Percentiles rank a stretch among this genome's conserved stretches.
phyloP scores from a whole-genome alignment of 176 grass and related monocot genomes.

The Elaeis guineensis region DNA sequence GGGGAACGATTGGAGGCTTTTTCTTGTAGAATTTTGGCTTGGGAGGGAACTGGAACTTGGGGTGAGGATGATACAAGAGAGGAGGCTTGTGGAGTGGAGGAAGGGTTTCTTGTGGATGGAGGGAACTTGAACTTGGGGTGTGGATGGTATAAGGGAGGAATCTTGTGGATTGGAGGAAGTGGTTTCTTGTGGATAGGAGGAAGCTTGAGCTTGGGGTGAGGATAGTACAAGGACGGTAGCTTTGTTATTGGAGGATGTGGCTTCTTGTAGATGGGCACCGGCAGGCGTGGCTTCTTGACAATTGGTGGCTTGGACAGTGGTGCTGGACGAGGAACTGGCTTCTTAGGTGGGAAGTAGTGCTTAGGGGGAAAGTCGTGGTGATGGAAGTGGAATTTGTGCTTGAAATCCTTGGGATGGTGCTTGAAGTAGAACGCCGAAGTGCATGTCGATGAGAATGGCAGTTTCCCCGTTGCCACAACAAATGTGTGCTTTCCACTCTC shows the following conservation, averaged over 20 bases:
- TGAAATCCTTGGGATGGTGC: background rate
- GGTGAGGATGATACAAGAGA: too few relatives aligned
- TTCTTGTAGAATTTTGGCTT: too few relatives aligned
- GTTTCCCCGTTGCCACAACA: slow-evolving; percentile 26
- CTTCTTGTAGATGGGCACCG: slow-evolving; percentile 16
- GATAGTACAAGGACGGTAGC: too few relatives aligned
- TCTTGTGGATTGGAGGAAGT: background rate
- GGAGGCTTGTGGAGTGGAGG: background rate
- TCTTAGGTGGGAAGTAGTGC: slow-evolving; percentile 1
- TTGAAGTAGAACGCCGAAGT: slow-evolving; percentile 24
- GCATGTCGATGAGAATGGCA: slow-evolving; percentile 33
- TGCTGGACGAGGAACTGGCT: background rate
- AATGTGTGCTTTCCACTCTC: slow-evolving; percentile 19
- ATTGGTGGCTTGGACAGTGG: slow-evolving; percentile 3
- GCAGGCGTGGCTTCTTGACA: slow-evolving; percentile 17
- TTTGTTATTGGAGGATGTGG: too few relatives aligned
- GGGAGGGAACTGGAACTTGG: background rate
- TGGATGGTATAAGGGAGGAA: background rate
- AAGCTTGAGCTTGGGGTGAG: too few relatives aligned
- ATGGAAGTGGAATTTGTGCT: background rate
- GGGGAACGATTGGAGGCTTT: too few relatives aligned
- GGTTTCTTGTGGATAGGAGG: background rate
- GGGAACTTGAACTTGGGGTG: too few relatives aligned
- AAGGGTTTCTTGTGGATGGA: background rate
- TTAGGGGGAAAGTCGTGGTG: background rate